These are phyloP conservation scores for Verticillium tricorpus DNA, from an alignment of 2,329 filamentous ascomycete species.

Conservation along the genomic window DNA sequence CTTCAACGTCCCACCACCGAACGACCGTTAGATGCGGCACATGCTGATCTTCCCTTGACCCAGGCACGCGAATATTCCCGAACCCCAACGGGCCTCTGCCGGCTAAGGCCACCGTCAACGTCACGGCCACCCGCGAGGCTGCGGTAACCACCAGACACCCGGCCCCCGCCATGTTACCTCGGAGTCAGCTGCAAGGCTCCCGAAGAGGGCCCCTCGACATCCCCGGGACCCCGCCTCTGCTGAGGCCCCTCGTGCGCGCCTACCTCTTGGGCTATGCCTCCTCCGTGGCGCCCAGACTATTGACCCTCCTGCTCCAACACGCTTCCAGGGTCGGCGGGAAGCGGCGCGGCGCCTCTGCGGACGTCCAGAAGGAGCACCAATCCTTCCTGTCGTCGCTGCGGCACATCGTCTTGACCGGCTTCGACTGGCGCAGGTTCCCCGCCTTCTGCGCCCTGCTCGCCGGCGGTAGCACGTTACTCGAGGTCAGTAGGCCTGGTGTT, in stretches of 20 bases:
- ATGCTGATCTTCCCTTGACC: neutral
- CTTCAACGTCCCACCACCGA: neutral
- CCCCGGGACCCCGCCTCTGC: conserved; percentile 38
- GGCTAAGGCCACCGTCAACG: neutral
- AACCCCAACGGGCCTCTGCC: neutral
- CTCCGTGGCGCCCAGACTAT: conserved; percentile 50
- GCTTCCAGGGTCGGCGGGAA: conserved; percentile 28
- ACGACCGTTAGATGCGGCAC: neutral
- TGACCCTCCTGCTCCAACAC: conserved; percentile 49
- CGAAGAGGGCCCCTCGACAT: conserved; percentile 10
- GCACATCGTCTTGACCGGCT: conserved; percentile 43
- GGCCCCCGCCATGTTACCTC: conserved; percentile 38
- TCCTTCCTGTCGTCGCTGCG: conserved; percentile 25
- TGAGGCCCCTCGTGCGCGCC: conserved; percentile 54
- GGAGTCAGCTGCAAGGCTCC: conserved; percentile 18
- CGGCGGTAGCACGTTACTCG: conserved; percentile 57
- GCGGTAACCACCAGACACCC: neutral
- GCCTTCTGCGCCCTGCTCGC: conserved; percentile 58
- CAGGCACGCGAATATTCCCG: neutral
- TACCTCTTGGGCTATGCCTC: conserved; percentile 59
- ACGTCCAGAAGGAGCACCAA: conserved; percentile 14
- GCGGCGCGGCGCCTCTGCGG: conserved; percentile 5
- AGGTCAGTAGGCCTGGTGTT: conserved; percentile 35
- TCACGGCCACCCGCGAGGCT: neutral
- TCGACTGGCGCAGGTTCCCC: conserved; percentile 54